Percentiles rank a stretch among this genome's conserved stretches.
phyloP scores from a whole-genome alignment of 75 land plant genomes.

The Pinus albicaulis region DNA sequence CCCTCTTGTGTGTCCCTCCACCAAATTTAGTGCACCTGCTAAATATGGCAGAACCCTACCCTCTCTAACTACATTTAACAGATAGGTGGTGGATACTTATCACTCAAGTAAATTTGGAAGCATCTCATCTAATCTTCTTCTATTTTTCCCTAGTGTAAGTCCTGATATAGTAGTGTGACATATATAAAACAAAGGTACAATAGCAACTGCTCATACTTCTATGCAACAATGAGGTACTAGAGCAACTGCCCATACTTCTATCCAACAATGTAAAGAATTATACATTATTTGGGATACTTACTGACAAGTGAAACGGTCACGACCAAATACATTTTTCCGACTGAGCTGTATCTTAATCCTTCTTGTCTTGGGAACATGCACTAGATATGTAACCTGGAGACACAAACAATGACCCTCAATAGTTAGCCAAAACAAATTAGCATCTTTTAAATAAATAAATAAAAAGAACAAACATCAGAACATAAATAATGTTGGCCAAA shows the following conservation, averaged over 20 bases:
- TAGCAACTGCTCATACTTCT: background rate
- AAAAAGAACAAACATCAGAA: background rate
- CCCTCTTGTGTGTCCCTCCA: too few species aligned
- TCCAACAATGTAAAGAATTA: background rate
- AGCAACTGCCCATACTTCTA: background rate
- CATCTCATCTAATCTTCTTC: too few species aligned
- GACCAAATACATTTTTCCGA: slow-evolving; percentile 69
- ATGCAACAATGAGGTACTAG: background rate
- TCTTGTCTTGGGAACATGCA: slow-evolving; percentile 69
- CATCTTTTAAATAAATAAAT: slow-evolving; percentile 1
- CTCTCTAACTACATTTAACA: too few species aligned
- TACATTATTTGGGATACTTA: slow-evolving; percentile 38
- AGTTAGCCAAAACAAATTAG: background rate
- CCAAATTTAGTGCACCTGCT: too few species aligned
- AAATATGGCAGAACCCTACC: too few species aligned
- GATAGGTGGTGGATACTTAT: too few species aligned
- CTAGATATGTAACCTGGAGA: slow-evolving; percentile 70
- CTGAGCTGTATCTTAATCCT: slow-evolving; percentile 59
- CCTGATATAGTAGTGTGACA: background rate
- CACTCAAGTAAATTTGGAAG: too few species aligned
- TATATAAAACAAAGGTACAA: background rate
- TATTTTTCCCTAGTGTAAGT: background rate
- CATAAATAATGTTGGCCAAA: background rate
- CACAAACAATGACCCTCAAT: background rate
- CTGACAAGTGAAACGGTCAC: slow-evolving; percentile 91